phyloP scores from a whole-genome alignment of 495 filamentous ascomycete genomes.

The Xylaria telfairii region DNA sequence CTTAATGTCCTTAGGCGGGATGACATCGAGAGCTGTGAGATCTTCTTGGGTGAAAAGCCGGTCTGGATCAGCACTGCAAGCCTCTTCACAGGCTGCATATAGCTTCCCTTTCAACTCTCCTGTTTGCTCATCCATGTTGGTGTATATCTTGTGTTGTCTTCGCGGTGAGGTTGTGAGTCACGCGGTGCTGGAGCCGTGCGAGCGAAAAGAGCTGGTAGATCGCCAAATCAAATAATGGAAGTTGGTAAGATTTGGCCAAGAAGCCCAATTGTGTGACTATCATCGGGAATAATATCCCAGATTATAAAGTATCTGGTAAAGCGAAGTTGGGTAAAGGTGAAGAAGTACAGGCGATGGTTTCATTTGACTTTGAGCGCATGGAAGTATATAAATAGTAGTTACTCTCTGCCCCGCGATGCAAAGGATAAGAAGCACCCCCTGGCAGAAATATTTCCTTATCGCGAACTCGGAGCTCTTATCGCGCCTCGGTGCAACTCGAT shows the following conservation, averaged over 20 bases:
- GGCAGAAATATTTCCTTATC: conserved; percentile 29
- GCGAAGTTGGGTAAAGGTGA: neutral
- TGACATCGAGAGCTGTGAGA: conserved; percentile 63
- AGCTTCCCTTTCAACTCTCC: conserved; percentile 34
- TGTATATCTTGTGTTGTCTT: neutral
- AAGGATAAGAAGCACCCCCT: neutral
- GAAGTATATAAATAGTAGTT: conserved; percentile 1
- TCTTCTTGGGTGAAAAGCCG: conserved; percentile 71
- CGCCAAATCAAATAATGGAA: conserved; percentile 7
- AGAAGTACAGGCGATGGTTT: neutral
- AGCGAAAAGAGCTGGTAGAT: conserved; percentile 40
- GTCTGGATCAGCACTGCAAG: conserved; percentile 46
- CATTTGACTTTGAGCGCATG: neutral
- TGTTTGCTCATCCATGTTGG: conserved; percentile 35
- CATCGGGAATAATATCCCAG: neutral
- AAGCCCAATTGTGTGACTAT: conserved; percentile 8
- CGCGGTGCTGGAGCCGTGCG: conserved; percentile 40
- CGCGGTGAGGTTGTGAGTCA: conserved; percentile 28
- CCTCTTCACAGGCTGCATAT: conserved; percentile 37
- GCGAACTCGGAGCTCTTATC: conserved; percentile 23
- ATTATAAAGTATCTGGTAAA: neutral
- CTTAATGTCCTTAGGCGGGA: conserved; percentile 63
- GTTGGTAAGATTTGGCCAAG: conserved; percentile 13
- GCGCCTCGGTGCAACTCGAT: neutral
- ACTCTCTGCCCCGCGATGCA: conserved; percentile 26